These are phyloP conservation scores for Heliocybe sulcata DNA, from an alignment of 1,284 basidiomycete genomes.

Conservation along the genomic window DNA sequence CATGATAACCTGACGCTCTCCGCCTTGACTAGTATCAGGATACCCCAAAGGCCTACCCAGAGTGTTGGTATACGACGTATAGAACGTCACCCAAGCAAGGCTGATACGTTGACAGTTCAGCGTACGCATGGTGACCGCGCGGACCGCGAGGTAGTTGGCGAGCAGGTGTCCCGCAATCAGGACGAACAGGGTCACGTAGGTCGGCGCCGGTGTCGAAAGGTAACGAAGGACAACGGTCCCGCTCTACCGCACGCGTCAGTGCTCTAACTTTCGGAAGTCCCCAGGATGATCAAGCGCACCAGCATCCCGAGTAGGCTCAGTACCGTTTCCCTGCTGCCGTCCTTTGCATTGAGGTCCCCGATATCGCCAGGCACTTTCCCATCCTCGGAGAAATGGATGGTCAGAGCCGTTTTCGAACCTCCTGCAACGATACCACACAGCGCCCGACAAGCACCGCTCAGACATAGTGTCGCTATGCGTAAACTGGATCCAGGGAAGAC, in stretches of 20 bases:
- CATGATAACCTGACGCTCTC: not conserved
- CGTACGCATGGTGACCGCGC: constrained; percentile 44
- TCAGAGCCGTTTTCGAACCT: constrained; percentile 63
- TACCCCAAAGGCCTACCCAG: constrained; percentile 3
- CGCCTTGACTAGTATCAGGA: not conserved
- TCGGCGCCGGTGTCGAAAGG: constrained; percentile 38
- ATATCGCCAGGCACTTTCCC: constrained; percentile 41
- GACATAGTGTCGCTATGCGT: constrained; percentile 44
- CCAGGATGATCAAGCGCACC: constrained; percentile 29
- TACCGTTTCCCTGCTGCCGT: constrained; percentile 64
- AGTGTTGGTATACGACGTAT: constrained; percentile 10
- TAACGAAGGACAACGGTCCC: constrained; percentile 52
- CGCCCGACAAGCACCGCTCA: constrained; percentile 48
- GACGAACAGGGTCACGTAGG: constrained; percentile 41
- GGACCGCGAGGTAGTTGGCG: constrained; percentile 55
- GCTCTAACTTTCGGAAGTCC: not conserved
- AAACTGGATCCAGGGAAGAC: not conserved
- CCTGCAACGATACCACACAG: constrained; percentile 55
- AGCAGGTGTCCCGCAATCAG: constrained; percentile 47
- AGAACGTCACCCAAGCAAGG: constrained; percentile 42
- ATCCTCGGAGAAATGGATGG: constrained; percentile 55
- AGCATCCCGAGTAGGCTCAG: constrained; percentile 59
- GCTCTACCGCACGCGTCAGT: constrained; percentile 27
- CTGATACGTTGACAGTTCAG: constrained; percentile 53
- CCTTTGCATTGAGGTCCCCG: constrained; percentile 65